Evolutionary conservation across 345 rosid species (phyloP).

Genomic region (Ceriops zippeliana): DNA sequence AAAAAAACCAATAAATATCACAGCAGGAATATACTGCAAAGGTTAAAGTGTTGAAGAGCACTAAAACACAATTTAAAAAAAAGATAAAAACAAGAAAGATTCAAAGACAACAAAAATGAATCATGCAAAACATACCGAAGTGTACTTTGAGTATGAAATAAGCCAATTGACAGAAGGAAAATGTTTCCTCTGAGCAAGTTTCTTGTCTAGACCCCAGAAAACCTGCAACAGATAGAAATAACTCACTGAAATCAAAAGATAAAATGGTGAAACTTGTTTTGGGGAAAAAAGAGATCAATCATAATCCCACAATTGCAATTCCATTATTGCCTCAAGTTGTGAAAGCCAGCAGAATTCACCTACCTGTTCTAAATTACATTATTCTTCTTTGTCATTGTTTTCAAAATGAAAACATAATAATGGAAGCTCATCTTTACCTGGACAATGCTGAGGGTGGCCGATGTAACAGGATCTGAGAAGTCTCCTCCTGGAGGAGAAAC

Average conservation of each 20-base stretch:
- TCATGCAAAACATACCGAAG: conserved; percentile 52
- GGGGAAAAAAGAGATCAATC: no score
- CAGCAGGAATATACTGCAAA: background rate
- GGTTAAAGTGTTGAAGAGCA: background rate
- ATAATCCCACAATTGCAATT: no score
- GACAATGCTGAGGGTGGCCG: conserved; percentile 98
- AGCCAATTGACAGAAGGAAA: conserved; percentile 99
- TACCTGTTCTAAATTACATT: no score
- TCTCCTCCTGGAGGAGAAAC: conserved; percentile 99
- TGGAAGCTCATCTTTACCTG: conserved; percentile 54
- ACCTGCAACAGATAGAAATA: conserved; percentile 50
- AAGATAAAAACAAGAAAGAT: background rate
- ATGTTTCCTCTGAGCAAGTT: conserved; percentile 98
- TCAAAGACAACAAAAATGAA: conserved; percentile 2
- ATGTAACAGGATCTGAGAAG: conserved; percentile 98
- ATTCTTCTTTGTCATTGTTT: background rate
- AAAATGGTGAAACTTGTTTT: background rate
- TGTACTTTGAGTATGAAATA: conserved; percentile 95
- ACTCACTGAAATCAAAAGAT: background rate
- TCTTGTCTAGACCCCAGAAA: conserved; percentile 99
- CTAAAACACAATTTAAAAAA: background rate
- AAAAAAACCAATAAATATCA: conserved; percentile 8
- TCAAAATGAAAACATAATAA: conserved; percentile 4
- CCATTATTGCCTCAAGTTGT: no score
- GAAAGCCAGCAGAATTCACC: no score